A percentile compares a stretch with the other conserved stretches of the same genome.
Evolutionary conservation across 306 rosid species (phyloP).

Genomic region (Vigna unguiculata): DNA sequence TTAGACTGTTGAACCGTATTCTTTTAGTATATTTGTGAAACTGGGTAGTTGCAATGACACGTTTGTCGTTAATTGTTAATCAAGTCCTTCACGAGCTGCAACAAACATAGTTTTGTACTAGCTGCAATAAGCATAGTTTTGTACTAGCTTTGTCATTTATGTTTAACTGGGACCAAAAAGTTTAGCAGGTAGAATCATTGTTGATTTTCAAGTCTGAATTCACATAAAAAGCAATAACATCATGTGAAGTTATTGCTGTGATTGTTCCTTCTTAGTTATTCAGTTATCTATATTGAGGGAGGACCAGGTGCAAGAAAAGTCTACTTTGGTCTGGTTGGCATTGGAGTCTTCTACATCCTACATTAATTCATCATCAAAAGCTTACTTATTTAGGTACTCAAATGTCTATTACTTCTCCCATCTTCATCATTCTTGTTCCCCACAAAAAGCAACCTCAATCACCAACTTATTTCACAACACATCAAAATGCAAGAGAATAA

Average conservation of each 20-base stretch:
- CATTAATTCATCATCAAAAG: not conserved
- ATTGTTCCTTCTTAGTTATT: not conserved
- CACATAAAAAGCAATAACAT: conserved; percentile 4
- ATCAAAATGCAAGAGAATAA: not conserved
- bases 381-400: not conserved
- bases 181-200: not conserved
- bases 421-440: not conserved
- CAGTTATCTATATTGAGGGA: not conserved
- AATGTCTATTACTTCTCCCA: not conserved
- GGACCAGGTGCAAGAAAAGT: too few relatives aligned
- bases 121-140: not conserved
- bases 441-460: not conserved
- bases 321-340: not conserved
- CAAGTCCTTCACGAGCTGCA: conserved; percentile 25
- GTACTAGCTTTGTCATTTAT: conserved; percentile 16
- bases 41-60: too few relatives aligned
- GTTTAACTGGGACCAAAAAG: conserved; percentile 12
- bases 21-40: too few relatives aligned
- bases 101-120: not conserved
- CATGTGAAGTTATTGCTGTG: not conserved
- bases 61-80: conserved; percentile 8
- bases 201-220: conserved; percentile 13
- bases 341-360: not conserved
- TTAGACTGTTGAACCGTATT: too few relatives aligned
- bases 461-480: not conserved